These are phyloP conservation scores for Arachis stenosperma DNA, from an alignment of 306 rosid species.

Conservation along the genomic window DNA sequence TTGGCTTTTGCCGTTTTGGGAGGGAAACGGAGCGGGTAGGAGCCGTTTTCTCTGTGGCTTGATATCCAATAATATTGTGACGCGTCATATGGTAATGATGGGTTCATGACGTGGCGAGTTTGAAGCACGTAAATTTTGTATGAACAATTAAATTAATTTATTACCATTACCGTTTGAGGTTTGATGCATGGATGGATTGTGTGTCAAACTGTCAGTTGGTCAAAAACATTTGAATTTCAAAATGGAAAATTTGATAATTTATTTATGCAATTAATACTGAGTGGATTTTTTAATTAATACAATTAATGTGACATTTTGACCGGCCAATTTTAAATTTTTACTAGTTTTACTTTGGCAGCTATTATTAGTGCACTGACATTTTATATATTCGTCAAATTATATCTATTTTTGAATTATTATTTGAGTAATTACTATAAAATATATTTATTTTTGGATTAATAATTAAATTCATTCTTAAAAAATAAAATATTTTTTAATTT, in stretches of 20 bases:
- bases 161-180: not conserved
- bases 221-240: constrained; percentile 26
- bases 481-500: too few species aligned
- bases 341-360: too few species aligned
- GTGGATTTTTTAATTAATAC: not conserved
- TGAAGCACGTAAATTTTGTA: not conserved
- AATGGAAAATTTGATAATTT: not conserved
- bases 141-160: not conserved
- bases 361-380: too few species aligned
- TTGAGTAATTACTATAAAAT: too few species aligned
- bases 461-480: too few species aligned
- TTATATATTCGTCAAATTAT: too few species aligned
- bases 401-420: too few species aligned
- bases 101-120: constrained; percentile 32
- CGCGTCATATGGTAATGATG: constrained; percentile 32
- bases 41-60: constrained; percentile 47
- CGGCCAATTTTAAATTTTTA: too few species aligned
- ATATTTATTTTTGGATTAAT: too few species aligned
- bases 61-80: not conserved
- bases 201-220: too few species aligned
- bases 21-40: constrained; percentile 33
- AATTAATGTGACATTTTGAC: too few species aligned
- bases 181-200: not conserved
- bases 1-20: constrained; percentile 9
- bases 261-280: not conserved